Conservation (phyloP, 139 green algal genomes). For the Zygnema cylindricum region DNA sequence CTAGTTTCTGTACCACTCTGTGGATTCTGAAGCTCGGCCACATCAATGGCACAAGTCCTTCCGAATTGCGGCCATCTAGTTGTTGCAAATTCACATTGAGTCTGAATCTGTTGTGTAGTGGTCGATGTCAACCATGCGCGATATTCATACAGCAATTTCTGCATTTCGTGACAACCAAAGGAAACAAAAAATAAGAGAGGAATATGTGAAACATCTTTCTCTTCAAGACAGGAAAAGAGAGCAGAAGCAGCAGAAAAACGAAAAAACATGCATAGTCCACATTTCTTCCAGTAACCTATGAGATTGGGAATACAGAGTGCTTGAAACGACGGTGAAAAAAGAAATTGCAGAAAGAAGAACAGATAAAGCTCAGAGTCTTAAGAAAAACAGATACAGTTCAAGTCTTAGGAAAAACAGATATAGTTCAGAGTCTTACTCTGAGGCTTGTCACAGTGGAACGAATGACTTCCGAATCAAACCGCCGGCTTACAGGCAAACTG, state of each 20-base stretch:
- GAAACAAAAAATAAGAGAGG: no score
- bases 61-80: slow-evolving; percentile 35
- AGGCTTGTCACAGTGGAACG: slow-evolving; percentile 23
- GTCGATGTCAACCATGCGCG: slow-evolving; percentile 79
- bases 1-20: background rate
- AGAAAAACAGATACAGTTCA: no score
- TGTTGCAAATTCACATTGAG: background rate
- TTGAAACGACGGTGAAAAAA: no score
- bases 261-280: background rate
- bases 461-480: slow-evolving; percentile 51
- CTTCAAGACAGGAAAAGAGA: no score
- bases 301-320: no score
- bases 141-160: slow-evolving; percentile 72
- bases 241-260: no score
- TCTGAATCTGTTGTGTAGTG: slow-evolving; percentile 71
- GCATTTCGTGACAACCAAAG: no score
- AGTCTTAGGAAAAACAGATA: no score
- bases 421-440: no score
- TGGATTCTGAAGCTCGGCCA: background rate
- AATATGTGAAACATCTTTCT: no score
- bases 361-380: no score
- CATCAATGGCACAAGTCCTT: background rate
- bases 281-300: background rate
- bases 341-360: no score
- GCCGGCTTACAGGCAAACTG: slow-evolving; percentile 9